Conservation (phyloP, 1,284 basidiomycete genomes). For the Papiliotrema terrestris region DNA sequence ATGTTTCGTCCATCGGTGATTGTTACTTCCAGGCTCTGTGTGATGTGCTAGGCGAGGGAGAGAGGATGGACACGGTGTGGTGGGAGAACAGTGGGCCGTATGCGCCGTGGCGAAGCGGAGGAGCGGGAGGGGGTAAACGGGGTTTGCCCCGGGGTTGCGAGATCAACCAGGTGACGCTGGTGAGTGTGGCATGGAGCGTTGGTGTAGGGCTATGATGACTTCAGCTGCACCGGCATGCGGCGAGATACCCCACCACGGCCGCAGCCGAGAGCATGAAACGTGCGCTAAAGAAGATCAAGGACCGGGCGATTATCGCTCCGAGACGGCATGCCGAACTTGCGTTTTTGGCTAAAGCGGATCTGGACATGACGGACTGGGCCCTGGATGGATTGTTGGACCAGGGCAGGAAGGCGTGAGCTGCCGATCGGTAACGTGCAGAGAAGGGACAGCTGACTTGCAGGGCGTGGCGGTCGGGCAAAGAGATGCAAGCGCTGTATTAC, state of each 20-base stretch:
- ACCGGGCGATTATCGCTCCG: slow-evolving; percentile 44
- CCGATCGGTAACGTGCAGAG: too few relatives aligned
- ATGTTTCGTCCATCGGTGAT: slow-evolving; percentile 52
- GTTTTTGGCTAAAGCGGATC: slow-evolving; percentile 63
- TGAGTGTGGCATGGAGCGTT: slow-evolving; percentile 15
- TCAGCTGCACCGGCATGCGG: slow-evolving; percentile 80
- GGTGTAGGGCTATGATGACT: background rate
- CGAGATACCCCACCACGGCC: slow-evolving; percentile 66
- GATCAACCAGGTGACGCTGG: slow-evolving; percentile 42
- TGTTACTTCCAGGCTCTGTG: slow-evolving; percentile 34
- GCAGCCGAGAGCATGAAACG: slow-evolving; percentile 53
- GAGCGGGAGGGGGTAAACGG: slow-evolving; percentile 17
- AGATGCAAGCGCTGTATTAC: slow-evolving; percentile 21
- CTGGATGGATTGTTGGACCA: slow-evolving; percentile 61
- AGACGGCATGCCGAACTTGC: slow-evolving; percentile 52
- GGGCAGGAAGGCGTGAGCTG: slow-evolving; percentile 66
- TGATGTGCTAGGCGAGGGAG: slow-evolving; percentile 19
- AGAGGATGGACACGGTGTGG: slow-evolving; percentile 24
- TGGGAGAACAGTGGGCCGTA: slow-evolving; percentile 38
- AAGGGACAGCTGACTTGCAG: slow-evolving; percentile 15
- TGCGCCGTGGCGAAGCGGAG: slow-evolving; percentile 25
- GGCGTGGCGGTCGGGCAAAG: slow-evolving; percentile 34
- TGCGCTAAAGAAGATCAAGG: slow-evolving; percentile 48
- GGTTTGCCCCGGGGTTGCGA: slow-evolving; percentile 37
- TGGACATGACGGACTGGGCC: slow-evolving; percentile 55